Evolutionary conservation across 2,329 filamentous ascomycete genomes (phyloP).

Genomic region (Tolypocladium ophioglossoides): DNA sequence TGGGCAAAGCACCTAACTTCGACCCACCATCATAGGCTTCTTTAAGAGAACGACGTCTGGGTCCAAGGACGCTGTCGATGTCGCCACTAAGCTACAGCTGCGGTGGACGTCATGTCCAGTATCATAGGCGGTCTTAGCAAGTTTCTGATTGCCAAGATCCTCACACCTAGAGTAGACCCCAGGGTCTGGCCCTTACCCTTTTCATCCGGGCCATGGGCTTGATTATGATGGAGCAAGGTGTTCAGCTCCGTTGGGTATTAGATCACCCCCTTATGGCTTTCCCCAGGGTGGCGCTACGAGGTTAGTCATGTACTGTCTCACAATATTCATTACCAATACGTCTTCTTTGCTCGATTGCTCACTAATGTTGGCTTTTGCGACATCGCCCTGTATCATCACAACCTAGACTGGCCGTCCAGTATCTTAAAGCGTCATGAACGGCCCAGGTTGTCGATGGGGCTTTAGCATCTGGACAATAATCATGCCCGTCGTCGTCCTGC

Average conservation of each 20-base stretch:
- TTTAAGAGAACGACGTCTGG: neutral
- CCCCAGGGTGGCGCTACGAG: constrained; percentile 1
- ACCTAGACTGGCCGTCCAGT: constrained; percentile 54
- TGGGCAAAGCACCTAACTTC: neutral
- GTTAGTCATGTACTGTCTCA: constrained; percentile 30
- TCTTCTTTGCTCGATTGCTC: constrained; percentile 55
- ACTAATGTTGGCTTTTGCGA: constrained; percentile 51
- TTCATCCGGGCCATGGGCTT: constrained; percentile 39
- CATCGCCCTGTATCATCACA: constrained; percentile 55
- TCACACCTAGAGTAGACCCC: constrained; percentile 55
- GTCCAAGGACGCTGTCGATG: neutral
- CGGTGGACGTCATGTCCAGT: constrained; percentile 41
- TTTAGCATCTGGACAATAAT: constrained; percentile 58
- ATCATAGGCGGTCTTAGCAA: constrained; percentile 51
- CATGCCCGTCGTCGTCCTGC: constrained; percentile 45
- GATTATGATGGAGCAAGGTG: constrained; percentile 57
- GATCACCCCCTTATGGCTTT: neutral
- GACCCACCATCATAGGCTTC: neutral
- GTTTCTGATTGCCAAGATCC: constrained; percentile 54
- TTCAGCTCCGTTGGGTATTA: constrained; percentile 54
- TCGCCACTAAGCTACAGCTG: constrained; percentile 27
- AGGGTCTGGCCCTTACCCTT: constrained; percentile 47
- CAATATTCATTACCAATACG: constrained; percentile 58
- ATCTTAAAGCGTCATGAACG: constrained; percentile 36
- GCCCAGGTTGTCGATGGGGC: constrained; percentile 56